Evolutionary conservation across 129 eudicot genomes (phyloP).

Genomic region (Dittrichia graveolens): DNA sequence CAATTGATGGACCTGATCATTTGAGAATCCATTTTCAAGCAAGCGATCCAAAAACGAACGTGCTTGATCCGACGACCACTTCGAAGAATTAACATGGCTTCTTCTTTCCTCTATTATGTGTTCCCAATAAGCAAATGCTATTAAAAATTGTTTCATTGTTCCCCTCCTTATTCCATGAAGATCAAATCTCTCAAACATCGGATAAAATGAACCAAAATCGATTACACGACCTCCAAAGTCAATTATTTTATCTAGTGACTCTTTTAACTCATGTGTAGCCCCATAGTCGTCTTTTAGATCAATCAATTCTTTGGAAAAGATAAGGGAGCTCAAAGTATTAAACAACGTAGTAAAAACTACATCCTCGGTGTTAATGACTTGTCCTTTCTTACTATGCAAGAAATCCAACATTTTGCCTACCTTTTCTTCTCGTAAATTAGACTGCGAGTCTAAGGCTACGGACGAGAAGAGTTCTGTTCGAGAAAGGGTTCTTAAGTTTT

Average conservation of each 20-base stretch:
- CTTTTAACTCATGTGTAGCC: slow-evolving; percentile 5
- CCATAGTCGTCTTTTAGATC: slow-evolving; percentile 5
- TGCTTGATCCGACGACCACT: slow-evolving; percentile 8
- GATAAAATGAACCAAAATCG: slow-evolving; percentile 15
- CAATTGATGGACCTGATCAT: slow-evolving; percentile 2
- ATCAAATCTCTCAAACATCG: slow-evolving; percentile 21
- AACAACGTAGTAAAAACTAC: slow-evolving; percentile 13
- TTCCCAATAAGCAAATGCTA: slow-evolving; percentile 15
- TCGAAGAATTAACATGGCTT: not conserved
- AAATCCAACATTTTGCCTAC: slow-evolving; percentile 6
- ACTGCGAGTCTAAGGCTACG: slow-evolving; percentile 19
- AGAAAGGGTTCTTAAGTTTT: slow-evolving; percentile 8
- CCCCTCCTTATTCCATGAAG: not conserved
- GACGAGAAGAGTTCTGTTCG: slow-evolving; percentile 27
- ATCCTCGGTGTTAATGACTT: slow-evolving; percentile 8
- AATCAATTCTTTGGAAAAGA: slow-evolving; percentile 18
- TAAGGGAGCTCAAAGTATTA: slow-evolving; percentile 4
- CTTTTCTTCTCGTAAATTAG: slow-evolving; percentile 16
- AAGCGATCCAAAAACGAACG: slow-evolving; percentile 22
- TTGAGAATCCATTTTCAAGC: slow-evolving; percentile 21
- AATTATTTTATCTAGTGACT: not conserved
- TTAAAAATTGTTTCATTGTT: not conserved
- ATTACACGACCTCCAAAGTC: slow-evolving; percentile 7
- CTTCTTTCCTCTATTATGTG: slow-evolving; percentile 22
- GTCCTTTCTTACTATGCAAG: slow-evolving; percentile 17